Conservation (phyloP, 2,329 filamentous ascomycete species). For the Orbilia oligospora region DNA sequence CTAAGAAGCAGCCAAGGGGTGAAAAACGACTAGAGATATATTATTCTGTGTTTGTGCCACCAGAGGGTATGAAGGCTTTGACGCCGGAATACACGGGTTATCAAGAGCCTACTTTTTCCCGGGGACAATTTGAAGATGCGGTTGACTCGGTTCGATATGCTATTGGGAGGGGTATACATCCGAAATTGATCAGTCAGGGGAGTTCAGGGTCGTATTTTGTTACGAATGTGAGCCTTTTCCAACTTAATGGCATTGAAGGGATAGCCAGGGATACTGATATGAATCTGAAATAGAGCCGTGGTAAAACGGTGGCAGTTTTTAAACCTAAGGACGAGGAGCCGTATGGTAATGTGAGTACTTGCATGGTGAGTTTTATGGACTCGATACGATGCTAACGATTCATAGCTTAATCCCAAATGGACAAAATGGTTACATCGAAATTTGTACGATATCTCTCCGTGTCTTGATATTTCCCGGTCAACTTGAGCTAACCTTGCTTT, state of each 20-base stretch:
- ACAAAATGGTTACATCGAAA: constrained; percentile 99
- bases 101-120: constrained; percentile 79
- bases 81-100: constrained; percentile 71
- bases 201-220: constrained; percentile 99
- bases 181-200: constrained; percentile 95
- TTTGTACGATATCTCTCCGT: constrained; percentile 67
- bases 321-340: constrained; percentile 99
- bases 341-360: constrained; percentile 75
- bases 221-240: constrained; percentile 72
- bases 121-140: constrained; percentile 85
- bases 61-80: constrained; percentile 85
- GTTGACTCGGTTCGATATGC: constrained; percentile 91
- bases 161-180: constrained; percentile 91
- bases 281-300: constrained; percentile 71
- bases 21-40: constrained; percentile 91
- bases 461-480: background rate
- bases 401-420: constrained; percentile 86
- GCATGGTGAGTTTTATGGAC: background rate
- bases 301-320: constrained; percentile 97
- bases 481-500: constrained; percentile 23
- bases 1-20: constrained; percentile 69
- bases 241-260: background rate
- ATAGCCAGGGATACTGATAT: background rate
- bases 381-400: constrained; percentile 7
- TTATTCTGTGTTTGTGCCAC: constrained; percentile 94